phyloP scores from a whole-genome alignment of 2,329 filamentous ascomycete genomes.

The Penicillium sp. region DNA sequence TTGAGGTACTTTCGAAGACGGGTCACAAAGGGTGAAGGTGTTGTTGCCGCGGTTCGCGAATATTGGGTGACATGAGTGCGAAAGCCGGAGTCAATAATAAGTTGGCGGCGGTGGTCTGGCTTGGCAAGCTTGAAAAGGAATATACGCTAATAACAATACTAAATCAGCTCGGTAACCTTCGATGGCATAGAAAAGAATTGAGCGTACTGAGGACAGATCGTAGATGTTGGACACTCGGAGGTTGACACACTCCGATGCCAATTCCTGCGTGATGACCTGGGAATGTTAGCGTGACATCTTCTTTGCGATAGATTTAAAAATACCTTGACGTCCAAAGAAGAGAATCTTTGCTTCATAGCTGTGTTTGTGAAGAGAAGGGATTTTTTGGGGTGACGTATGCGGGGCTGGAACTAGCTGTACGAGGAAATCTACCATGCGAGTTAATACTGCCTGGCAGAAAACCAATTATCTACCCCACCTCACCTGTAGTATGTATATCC shows the following conservation, averaged over 20 bases:
- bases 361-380: conserved; percentile 17
- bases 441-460: neutral
- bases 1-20: conserved; percentile 84
- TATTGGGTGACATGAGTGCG: conserved; percentile 93
- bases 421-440: neutral
- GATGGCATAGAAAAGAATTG: neutral
- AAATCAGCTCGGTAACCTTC: conserved; percentile 10
- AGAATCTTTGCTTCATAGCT: conserved; percentile 58
- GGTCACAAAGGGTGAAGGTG: conserved; percentile 80
- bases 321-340: conserved; percentile 58
- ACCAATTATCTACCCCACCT: neutral
- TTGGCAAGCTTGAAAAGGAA: conserved; percentile 94
- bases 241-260: conserved; percentile 70
- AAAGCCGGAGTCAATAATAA: conserved; percentile 92
- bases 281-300: conserved; percentile 9
- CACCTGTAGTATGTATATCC: neutral
- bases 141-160: conserved; percentile 61
- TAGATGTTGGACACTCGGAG: conserved; percentile 91
- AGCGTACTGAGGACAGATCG: conserved; percentile 74
- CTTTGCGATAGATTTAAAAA: neutral
- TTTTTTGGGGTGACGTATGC: conserved; percentile 39
- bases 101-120: conserved; percentile 80
- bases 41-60: conserved; percentile 76
- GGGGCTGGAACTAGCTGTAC: conserved; percentile 25
- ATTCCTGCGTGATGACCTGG: conserved; percentile 91